Evolutionary conservation across 2,329 filamentous ascomycete species (phyloP), one percentile per base, ranked within the genome.

Genomic region (Pyricularia grisea): DNA sequence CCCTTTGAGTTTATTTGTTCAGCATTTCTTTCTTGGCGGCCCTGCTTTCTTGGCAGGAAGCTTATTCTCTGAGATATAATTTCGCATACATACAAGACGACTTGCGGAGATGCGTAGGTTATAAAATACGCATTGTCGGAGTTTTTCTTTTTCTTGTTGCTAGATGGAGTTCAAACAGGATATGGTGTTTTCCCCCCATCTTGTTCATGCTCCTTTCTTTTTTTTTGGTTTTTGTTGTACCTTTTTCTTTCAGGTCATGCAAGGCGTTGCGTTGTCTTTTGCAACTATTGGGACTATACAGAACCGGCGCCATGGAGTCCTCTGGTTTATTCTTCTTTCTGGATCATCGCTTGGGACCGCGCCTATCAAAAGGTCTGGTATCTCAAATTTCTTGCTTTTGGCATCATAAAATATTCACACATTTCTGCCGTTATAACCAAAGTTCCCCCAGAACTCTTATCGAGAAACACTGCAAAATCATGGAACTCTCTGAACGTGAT

Each of bases 261-360:
- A 66, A 17, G 64, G 64, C 31, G 64, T 66, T 50, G 14, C 42
- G 20, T 50, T n/a, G 42, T 66, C 30, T 66, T 17, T 66, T 11
- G n/a, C n/a, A n/a, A 66, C 20, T 25, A 66, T 25, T 31, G 64
- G 64, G 30, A 50, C 42, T 17, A 66, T 36, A 66, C 64, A 66
- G 64, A 42, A 66, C 64, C 64, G 64, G 64, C 64, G 64, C 36
- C 31, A 27, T 28, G 66, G 66, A 55, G 20, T 67, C 66, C 30
- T 5, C 55, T 55, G 33, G 20, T 28, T 67, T 42, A 36, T n/a
- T 33, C 55, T 28, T 58, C 42, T 42, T 28, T 42, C 23, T n/a
- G 28, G 10, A 11, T 42, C 55, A 42, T 55, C 23, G 10, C 66
- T 20, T 5, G 66, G 20, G 23, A 42, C n/a, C 25, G 12, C 23